These are phyloP conservation scores for Chaetothyriales sp. DNA, from an alignment of 2,329 filamentous ascomycete species.

Conservation along the genomic window DNA sequence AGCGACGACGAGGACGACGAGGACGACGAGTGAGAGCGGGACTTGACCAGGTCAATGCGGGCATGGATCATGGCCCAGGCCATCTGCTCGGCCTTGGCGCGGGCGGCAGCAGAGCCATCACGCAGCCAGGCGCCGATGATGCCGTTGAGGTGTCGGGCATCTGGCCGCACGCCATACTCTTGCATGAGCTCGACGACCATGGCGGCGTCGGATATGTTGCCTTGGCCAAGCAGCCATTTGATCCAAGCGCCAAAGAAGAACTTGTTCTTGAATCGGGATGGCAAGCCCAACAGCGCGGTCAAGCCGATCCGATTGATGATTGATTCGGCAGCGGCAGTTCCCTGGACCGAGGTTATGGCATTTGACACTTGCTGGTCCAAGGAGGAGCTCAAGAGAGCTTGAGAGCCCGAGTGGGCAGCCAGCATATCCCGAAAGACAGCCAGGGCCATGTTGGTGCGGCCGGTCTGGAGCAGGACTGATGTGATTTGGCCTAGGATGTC, in stretches of 20 bases:
- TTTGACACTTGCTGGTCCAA: constrained; percentile 23
- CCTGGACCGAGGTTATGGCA: constrained; percentile 4
- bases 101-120: constrained; percentile 40
- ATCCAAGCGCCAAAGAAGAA: constrained; percentile 85
- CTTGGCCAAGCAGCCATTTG: constrained; percentile 63
- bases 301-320: constrained; percentile 37
- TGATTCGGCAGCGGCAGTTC: constrained; percentile 23
- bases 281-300: constrained; percentile 38
- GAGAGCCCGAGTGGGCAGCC: constrained; percentile 28
- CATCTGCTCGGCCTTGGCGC: constrained; percentile 51
- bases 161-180: constrained; percentile 50
- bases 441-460: constrained; percentile 53
- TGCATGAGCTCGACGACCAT: constrained; percentile 66
- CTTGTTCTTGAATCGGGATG: constrained; percentile 48
- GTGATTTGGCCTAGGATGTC: constrained; percentile 65
- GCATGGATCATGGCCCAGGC: constrained; percentile 66
- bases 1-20: too few species aligned
- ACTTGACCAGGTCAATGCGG: constrained; percentile 49
- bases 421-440: constrained; percentile 77
- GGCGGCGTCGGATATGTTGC: constrained; percentile 55
- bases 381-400: constrained; percentile 27
- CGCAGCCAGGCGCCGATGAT: constrained; percentile 68
- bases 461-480: constrained; percentile 54
- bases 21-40: background rate
- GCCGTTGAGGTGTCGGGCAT: constrained; percentile 66